Conservation (phyloP, 129 eudicot genomes). For the Chrysanthemum makinoi region DNA sequence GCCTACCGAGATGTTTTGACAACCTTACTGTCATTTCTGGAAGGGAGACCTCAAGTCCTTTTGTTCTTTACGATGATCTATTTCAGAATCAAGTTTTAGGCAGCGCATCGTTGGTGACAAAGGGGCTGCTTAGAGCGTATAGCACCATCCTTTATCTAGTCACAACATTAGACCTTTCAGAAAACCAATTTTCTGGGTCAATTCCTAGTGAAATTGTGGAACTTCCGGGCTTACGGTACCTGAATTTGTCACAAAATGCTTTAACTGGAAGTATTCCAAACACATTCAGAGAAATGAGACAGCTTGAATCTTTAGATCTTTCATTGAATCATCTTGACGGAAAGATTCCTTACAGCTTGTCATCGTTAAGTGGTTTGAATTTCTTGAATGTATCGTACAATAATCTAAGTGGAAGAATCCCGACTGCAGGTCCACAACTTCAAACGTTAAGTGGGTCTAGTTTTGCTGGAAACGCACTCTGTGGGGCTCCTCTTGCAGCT, state of each 20-base stretch:
- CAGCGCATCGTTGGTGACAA: constrained; percentile 20
- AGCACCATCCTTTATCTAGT: constrained; percentile 16
- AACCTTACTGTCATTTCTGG: constrained; percentile 30
- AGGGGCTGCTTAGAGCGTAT: constrained; percentile 20
- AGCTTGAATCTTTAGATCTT: constrained; percentile 40
- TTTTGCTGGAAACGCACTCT: constrained; percentile 26
- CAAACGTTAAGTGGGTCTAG: constrained; percentile 14
- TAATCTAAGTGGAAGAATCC: constrained; percentile 25
- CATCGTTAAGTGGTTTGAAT: constrained; percentile 16
- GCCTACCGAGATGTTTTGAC: constrained; percentile 35
- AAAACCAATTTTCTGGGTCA: constrained; percentile 27
- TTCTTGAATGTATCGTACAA: constrained; percentile 23
- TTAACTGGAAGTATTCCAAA: constrained; percentile 39
- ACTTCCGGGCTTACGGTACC: constrained; percentile 18
- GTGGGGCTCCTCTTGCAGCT: constrained; percentile 26
- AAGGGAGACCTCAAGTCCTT: not conserved
- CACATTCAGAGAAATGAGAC: constrained; percentile 20
- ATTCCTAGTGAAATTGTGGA: constrained; percentile 29
- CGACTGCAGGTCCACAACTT: constrained; percentile 26
- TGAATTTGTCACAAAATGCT: constrained; percentile 35
- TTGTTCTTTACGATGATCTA: not conserved
- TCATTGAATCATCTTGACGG: constrained; percentile 34
- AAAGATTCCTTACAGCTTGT: constrained; percentile 14
- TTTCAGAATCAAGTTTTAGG: constrained; percentile 1
- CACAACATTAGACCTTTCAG: constrained; percentile 32